Conservation (phyloP, 306 rosid species). For the Cucumis melo region DNA sequence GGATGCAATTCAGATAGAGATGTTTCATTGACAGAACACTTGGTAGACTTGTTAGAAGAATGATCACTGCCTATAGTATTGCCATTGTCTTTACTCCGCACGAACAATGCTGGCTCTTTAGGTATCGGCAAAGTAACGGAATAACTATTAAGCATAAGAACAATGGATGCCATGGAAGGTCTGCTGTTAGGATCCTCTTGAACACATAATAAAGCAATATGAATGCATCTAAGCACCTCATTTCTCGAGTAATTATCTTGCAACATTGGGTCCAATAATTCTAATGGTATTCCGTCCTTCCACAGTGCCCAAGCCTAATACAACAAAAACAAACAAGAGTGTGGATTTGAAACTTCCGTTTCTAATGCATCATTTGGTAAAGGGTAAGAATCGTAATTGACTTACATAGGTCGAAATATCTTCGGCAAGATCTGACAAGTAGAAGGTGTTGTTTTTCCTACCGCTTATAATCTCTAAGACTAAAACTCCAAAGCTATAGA, state of each 20-base stretch:
- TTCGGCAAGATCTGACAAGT: not conserved
- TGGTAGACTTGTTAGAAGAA: not conserved
- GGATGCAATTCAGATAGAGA: not conserved
- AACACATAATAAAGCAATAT: slow-evolving; percentile 21
- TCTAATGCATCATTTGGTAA: not conserved
- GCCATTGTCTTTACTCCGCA: not conserved
- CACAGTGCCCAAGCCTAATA: slow-evolving; percentile 4
- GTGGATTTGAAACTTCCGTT: not conserved
- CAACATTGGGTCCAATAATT: slow-evolving; percentile 9
- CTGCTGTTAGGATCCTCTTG: slow-evolving; percentile 15
- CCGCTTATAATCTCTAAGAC: slow-evolving; percentile 15
- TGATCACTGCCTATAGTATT: not conserved
- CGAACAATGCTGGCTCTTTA: not conserved
- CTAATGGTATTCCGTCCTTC: slow-evolving; percentile 7
- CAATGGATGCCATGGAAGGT: slow-evolving; percentile 18
- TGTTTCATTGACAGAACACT: not conserved
- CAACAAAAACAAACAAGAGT: not conserved
- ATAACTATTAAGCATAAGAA: slow-evolving; percentile 14
- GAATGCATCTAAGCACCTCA: slow-evolving; percentile 21
- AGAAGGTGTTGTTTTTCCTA: slow-evolving; percentile 6
- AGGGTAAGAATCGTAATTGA: not conserved
- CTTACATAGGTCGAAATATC: slow-evolving; percentile 11
- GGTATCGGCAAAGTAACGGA: not conserved
- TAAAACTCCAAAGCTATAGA: slow-evolving; percentile 15
- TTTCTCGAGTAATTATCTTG: not conserved